phyloP scores from a whole-genome alignment of 2,329 filamentous ascomycete genomes.

The Neonectria faginata region DNA sequence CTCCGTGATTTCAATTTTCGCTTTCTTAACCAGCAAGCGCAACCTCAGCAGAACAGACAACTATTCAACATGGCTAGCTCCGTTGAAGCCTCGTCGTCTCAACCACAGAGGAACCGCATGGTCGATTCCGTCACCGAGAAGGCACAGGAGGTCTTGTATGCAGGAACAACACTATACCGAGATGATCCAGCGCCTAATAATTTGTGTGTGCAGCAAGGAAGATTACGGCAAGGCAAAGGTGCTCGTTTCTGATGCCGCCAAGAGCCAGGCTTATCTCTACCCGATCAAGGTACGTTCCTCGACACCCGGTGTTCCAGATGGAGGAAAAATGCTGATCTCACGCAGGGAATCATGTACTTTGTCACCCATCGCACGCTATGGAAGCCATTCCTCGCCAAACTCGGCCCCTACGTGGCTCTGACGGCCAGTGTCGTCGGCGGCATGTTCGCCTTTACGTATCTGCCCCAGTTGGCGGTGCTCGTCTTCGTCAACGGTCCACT shows the following conservation, averaged over 20 bases:
- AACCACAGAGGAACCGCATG: slow-evolving; percentile 48
- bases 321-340: slow-evolving; percentile 28
- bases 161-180: neutral
- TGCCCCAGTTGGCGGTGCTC: slow-evolving; percentile 85
- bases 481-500: slow-evolving; percentile 87
- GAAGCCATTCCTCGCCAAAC: slow-evolving; percentile 67
- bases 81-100: slow-evolving; percentile 38
- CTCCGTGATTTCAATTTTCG: neutral
- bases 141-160: slow-evolving; percentile 64
- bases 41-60: neutral
- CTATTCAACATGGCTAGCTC: slow-evolving; percentile 42
- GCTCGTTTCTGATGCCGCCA: slow-evolving; percentile 75
- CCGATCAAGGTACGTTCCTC: slow-evolving; percentile 72
- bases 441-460: slow-evolving; percentile 91
- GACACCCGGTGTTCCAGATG: slow-evolving; percentile 4
- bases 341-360: slow-evolving; percentile 71
- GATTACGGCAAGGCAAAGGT: slow-evolving; percentile 76
- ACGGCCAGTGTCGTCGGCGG: slow-evolving; percentile 77
- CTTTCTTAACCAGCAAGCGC: neutral
- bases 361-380: slow-evolving; percentile 66
- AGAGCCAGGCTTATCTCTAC: slow-evolving; percentile 85
- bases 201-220: slow-evolving; percentile 62
- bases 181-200: slow-evolving; percentile 19
- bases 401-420: slow-evolving; percentile 73
- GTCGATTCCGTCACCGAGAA: slow-evolving; percentile 56